phyloP scores from a whole-genome alignment of 2,329 filamentous ascomycete genomes.

The Chalaropsis ovoidea region DNA sequence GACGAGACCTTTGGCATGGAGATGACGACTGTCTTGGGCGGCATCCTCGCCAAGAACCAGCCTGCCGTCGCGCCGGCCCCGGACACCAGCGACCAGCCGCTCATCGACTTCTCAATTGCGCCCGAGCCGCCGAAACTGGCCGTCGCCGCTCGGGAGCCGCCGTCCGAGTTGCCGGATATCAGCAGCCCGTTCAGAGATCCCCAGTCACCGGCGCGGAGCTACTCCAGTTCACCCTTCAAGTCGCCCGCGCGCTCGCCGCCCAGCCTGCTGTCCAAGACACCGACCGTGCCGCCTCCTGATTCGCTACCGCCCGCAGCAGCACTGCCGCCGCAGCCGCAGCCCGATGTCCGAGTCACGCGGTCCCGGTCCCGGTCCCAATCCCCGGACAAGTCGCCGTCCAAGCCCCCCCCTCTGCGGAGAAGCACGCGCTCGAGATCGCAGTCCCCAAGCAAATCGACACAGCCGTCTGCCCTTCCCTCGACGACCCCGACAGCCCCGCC shows the following conservation, averaged over 20 bases:
- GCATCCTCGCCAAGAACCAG: conserved; percentile 40
- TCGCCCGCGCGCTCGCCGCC: conserved; percentile 19
- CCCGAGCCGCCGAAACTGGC: not conserved
- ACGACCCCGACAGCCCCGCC: conserved; percentile 14
- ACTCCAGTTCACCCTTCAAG: conserved; percentile 24
- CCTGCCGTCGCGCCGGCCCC: not conserved
- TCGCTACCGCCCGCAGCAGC: not conserved
- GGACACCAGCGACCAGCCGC: conserved; percentile 26
- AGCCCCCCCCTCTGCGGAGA: not conserved
- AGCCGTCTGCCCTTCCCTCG: conserved; percentile 4
- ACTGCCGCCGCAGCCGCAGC: not conserved
- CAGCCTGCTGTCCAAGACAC: conserved; percentile 6
- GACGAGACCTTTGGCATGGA: conserved; percentile 53
- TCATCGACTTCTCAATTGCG: conserved; percentile 27
- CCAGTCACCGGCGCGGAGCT: conserved; percentile 19
- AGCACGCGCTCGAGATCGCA: conserved; percentile 15
- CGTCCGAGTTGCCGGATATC: conserved; percentile 11
- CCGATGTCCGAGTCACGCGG: conserved; percentile 18
- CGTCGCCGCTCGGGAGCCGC: not conserved
- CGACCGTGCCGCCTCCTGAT: not conserved
- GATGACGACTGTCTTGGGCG: conserved; percentile 53
- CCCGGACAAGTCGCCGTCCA: conserved; percentile 18
- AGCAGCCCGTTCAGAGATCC: conserved; percentile 19
- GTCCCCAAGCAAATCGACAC: conserved; percentile 18
- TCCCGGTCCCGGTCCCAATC: conserved; percentile 20